phyloP scores from a whole-genome alignment of 352 stramenopile species.

The Phytophthora macrochlamydospora region DNA sequence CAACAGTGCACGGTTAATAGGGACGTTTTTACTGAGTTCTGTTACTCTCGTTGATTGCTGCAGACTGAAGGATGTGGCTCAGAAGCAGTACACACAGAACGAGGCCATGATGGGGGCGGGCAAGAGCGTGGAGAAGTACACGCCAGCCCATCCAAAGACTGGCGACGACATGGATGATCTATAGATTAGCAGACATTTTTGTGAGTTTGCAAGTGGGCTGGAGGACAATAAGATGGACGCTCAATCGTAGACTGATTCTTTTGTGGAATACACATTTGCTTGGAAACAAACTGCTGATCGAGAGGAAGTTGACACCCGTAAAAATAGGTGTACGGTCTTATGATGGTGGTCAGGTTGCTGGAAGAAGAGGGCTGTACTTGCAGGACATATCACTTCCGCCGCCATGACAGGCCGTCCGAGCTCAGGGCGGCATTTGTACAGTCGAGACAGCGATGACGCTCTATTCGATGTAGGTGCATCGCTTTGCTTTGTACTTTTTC shows the following conservation, averaged over 20 bases:
- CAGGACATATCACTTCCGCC: background rate
- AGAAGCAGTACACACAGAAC: conserved; percentile 90
- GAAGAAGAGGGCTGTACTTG: background rate
- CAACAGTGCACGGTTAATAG: background rate
- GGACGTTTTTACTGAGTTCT: no score
- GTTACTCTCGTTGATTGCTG: background rate
- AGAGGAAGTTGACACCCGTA: background rate
- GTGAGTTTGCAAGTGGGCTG: background rate
- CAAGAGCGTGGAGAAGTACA: conserved; percentile 78
- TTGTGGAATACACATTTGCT: background rate
- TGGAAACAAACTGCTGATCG: background rate
- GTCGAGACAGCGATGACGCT: conserved; percentile 18
- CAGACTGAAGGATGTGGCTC: conserved; percentile 88
- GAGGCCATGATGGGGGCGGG: conserved; percentile 78
- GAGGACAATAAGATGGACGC: background rate
- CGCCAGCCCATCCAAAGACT: conserved; percentile 51
- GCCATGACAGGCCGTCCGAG: conserved; percentile 10
- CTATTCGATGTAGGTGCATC: conserved; percentile 12
- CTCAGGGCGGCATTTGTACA: conserved; percentile 16
- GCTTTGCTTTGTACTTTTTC: background rate
- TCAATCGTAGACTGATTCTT: background rate
- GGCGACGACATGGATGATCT: conserved; percentile 65
- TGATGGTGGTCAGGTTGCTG: background rate
- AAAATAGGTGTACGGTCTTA: conserved; percentile 1
- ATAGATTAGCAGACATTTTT: conserved; percentile 28